phyloP scores from a whole-genome alignment of 495 filamentous ascomycete species.

The Lophiotrema nucula region DNA sequence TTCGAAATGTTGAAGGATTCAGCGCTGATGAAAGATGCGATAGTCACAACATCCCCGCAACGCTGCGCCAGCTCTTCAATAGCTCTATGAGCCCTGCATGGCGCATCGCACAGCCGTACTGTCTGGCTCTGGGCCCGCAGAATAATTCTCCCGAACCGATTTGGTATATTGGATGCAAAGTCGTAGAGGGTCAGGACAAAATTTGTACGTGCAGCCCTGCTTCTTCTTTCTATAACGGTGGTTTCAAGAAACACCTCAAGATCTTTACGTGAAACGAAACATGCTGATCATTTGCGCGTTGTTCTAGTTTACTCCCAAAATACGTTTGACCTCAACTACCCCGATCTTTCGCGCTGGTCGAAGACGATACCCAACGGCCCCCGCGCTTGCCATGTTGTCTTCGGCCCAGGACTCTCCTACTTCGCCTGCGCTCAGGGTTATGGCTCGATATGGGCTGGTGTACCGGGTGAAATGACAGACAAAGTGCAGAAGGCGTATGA shows the following conservation, averaged over 20 bases:
- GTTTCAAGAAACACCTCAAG: not conserved
- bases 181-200: slow-evolving; percentile 29
- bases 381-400: slow-evolving; percentile 15
- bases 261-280: slow-evolving; percentile 17
- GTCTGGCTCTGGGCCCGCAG: slow-evolving; percentile 29
- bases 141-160: slow-evolving; percentile 21
- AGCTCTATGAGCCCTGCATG: slow-evolving; percentile 29
- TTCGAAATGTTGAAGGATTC: not conserved
- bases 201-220: slow-evolving; percentile 22
- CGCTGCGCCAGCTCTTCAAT: slow-evolving; percentile 31
- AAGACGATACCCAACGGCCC: slow-evolving; percentile 24
- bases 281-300: not conserved
- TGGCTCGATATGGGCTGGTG: slow-evolving; percentile 31
- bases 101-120: slow-evolving; percentile 31
- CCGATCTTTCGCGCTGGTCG: slow-evolving; percentile 26
- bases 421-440: slow-evolving; percentile 25
- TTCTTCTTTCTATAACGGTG: not conserved
- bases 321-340: slow-evolving; percentile 31
- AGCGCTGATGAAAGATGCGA: slow-evolving; percentile 1
- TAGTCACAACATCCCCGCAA: slow-evolving; percentile 30
- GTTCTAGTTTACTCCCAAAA: slow-evolving; percentile 29
- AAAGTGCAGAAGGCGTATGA: slow-evolving; percentile 34
- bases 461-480: slow-evolving; percentile 27
- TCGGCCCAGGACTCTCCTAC: slow-evolving; percentile 21
- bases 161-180: slow-evolving; percentile 34